These are phyloP conservation scores for Sporothrix globosa DNA, from an alignment of 2,329 filamentous ascomycete genomes.

Conservation along the genomic window DNA sequence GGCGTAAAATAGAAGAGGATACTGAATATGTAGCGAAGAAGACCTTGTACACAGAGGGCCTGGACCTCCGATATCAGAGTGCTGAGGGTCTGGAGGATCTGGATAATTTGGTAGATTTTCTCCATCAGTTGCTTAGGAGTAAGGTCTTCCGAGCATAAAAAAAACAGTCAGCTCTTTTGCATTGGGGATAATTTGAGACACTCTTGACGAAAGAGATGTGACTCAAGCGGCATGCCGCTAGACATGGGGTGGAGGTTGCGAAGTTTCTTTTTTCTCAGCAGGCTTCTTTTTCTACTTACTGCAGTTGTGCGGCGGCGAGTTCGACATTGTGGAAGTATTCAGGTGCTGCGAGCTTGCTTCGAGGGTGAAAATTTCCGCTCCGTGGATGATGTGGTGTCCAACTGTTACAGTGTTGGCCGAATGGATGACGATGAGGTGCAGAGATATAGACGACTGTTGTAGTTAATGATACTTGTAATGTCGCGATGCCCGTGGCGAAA, in stretches of 20 bases:
- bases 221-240: not conserved
- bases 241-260: not conserved
- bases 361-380: too few relatives aligned
- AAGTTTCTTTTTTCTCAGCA: not conserved
- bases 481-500: not conserved
- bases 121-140: slow-evolving; percentile 16
- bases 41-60: slow-evolving; percentile 21
- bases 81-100: slow-evolving; percentile 27
- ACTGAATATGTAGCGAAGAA: not conserved
- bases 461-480: not conserved
- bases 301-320: not conserved
- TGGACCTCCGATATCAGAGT: slow-evolving; percentile 28
- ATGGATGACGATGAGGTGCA: not conserved
- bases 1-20: slow-evolving; percentile 29
- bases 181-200: not conserved
- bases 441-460: not conserved
- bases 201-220: not conserved
- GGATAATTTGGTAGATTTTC: slow-evolving; percentile 28
- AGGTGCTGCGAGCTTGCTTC: not conserved
- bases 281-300: not conserved
- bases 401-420: not conserved
- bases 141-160: not conserved
- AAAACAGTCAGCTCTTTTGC: too few relatives aligned
- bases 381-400: not conserved
- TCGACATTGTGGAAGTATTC: not conserved